These are phyloP conservation scores for Candida qinlingensis DNA, from an alignment of 805 yeast genomes.

Conservation along the genomic window DNA sequence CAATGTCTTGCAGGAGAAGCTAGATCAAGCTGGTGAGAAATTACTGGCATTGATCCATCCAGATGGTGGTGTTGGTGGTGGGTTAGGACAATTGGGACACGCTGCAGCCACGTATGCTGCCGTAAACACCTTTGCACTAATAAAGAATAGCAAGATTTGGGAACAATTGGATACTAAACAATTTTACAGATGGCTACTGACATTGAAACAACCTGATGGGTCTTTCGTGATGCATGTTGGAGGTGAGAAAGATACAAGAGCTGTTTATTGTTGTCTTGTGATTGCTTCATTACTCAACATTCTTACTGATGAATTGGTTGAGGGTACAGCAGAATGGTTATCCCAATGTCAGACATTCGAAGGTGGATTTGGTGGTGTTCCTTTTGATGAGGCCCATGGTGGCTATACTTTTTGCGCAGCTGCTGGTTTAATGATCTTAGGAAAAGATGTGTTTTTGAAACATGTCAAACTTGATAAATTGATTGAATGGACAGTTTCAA, in stretches of 20 bases:
- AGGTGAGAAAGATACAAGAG: constrained; percentile 85
- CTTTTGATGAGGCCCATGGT: constrained; percentile 89
- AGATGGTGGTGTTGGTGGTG: constrained; percentile 82
- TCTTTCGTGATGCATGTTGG: constrained; percentile 67
- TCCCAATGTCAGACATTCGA: constrained; percentile 79
- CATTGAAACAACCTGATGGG: constrained; percentile 63
- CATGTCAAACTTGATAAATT: constrained; percentile 44
- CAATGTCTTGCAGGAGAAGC: constrained; percentile 22
- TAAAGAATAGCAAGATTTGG: constrained; percentile 41
- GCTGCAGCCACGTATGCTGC: constrained; percentile 82
- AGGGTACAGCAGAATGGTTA: constrained; percentile 56
- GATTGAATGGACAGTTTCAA: constrained; percentile 59
- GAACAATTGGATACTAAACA: constrained; percentile 37
- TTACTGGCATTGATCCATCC: constrained; percentile 27
- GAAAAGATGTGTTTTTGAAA: constrained; percentile 28
- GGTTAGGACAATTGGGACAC: constrained; percentile 76
- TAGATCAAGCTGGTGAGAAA: constrained; percentile 26
- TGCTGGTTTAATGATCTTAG: constrained; percentile 50
- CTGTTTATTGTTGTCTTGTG: constrained; percentile 81
- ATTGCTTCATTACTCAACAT: constrained; percentile 63
- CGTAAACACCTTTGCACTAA: constrained; percentile 51
- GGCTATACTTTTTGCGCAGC: constrained; percentile 93
- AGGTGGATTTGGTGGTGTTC: constrained; percentile 90
- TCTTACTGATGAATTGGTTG: constrained; percentile 51
- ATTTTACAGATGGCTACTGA: constrained; percentile 59